These are phyloP conservation scores for Prillingera fragicola DNA, from an alignment of 1,284 basidiomycete genomes.

Conservation along the genomic window DNA sequence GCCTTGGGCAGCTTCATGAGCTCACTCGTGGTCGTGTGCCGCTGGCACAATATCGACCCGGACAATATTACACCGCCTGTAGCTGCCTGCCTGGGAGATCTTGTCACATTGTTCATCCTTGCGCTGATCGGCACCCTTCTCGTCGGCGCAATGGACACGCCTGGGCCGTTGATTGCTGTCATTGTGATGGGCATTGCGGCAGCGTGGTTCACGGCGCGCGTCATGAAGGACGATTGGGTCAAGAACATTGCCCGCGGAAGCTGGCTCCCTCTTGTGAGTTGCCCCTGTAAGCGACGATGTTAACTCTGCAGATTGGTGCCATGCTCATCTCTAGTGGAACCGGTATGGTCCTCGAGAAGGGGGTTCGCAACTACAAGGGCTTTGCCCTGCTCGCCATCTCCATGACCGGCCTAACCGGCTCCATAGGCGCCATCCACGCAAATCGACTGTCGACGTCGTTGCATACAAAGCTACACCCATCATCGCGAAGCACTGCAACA, in stretches of 20 bases:
- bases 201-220: conserved; percentile 50
- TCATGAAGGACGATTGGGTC: conserved; percentile 51
- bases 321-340: conserved; percentile 89
- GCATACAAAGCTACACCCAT: conserved; percentile 34
- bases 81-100: conserved; percentile 85
- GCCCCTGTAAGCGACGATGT: neutral
- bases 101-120: conserved; percentile 78
- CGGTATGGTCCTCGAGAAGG: conserved; percentile 83
- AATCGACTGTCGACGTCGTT: conserved; percentile 74
- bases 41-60: conserved; percentile 76
- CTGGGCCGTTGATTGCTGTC: conserved; percentile 58
- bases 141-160: conserved; percentile 61
- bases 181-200: conserved; percentile 56
- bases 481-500: conserved; percentile 1
- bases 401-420: conserved; percentile 80
- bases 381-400: conserved; percentile 85
- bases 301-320: conserved; percentile 54
- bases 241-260: conserved; percentile 65
- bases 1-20: conserved; percentile 92
- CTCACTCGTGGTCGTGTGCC: conserved; percentile 70
- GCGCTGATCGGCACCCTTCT: conserved; percentile 58
- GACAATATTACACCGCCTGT: conserved; percentile 94
- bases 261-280: conserved; percentile 74
- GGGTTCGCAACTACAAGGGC: conserved; percentile 78
- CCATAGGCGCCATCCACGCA: conserved; percentile 84